Conservation (phyloP, 345 rosid species). For the Pugionium dolabratum region DNA sequence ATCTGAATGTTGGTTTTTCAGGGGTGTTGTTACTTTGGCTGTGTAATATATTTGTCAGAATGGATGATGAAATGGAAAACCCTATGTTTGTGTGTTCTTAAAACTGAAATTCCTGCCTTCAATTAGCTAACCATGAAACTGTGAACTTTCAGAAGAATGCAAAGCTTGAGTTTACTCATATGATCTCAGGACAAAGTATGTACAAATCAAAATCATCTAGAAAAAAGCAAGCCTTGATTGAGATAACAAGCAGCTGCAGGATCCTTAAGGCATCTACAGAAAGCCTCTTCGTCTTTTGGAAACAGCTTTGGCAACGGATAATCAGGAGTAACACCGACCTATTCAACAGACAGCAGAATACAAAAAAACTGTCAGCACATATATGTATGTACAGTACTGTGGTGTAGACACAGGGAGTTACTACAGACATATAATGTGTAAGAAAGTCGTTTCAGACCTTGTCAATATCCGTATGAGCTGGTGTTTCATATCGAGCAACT, state of each 20-base stretch:
- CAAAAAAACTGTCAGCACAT: neutral
- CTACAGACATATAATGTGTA: neutral
- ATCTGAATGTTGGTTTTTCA: conserved; percentile 16
- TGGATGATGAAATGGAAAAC: neutral
- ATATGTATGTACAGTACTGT: neutral
- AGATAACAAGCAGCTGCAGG: conserved; percentile 67
- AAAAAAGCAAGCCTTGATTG: conserved; percentile 59
- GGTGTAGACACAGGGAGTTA: neutral
- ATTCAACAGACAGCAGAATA: conserved; percentile 14
- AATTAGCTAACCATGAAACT: conserved; percentile 1
- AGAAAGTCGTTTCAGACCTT: conserved; percentile 51
- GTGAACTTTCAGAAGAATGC: conserved; percentile 4
- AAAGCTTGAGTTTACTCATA: neutral
- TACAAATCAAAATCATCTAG: conserved; percentile 46
- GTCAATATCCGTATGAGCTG: conserved; percentile 83
- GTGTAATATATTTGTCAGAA: conserved; percentile 21
- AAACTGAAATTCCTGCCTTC: neutral
- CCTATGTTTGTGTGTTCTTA: neutral
- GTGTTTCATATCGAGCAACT: conserved; percentile 93
- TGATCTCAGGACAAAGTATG: conserved; percentile 13
- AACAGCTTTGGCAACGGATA: conserved; percentile 80
- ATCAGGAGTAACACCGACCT: conserved; percentile 94
- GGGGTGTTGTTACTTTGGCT: conserved; percentile 7
- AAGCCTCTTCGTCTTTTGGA: conserved; percentile 71
- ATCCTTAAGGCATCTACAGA: conserved; percentile 82